phyloP scores from a whole-genome alignment of 768 basidiomycete genomes.

The Tylopilus cervinicoccineus region DNA sequence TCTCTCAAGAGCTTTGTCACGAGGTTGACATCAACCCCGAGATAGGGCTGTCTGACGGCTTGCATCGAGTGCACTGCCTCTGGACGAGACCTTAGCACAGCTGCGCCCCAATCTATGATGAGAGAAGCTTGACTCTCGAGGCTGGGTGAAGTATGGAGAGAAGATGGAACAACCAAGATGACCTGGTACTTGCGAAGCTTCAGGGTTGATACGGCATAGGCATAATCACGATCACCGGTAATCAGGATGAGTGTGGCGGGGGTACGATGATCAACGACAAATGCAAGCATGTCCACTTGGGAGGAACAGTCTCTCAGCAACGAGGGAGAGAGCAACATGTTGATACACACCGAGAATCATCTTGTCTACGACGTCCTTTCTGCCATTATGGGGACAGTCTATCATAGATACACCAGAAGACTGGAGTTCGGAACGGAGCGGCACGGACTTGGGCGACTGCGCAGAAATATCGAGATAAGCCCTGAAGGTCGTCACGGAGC shows the following conservation, averaged over 20 bases:
- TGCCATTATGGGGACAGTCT: conserved; percentile 33
- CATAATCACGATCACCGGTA: conserved; percentile 64
- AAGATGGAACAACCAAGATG: conserved; percentile 43
- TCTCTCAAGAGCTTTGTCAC: conserved; percentile 20
- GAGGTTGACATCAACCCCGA: conserved; percentile 23
- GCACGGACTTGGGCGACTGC: conserved; percentile 31
- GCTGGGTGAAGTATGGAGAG: conserved; percentile 37
- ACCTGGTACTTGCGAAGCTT: conserved; percentile 51
- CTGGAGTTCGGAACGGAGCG: conserved; percentile 40
- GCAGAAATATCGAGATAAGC: conserved; percentile 50
- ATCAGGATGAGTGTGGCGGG: conserved; percentile 58
- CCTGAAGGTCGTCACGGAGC: conserved; percentile 46
- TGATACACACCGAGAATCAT: conserved; percentile 40
- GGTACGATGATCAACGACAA: conserved; percentile 57
- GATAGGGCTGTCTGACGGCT: conserved; percentile 23
- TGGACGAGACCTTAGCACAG: conserved; percentile 33
- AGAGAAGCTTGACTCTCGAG: conserved; percentile 53
- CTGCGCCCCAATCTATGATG: conserved; percentile 47
- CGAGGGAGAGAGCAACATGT: background rate
- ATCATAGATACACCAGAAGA: conserved; percentile 41
- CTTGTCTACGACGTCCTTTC: conserved; percentile 41
- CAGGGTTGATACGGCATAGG: conserved; percentile 57
- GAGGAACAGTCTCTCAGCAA: conserved; percentile 3
- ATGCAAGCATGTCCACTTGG: conserved; percentile 63
- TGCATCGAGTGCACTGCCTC: conserved; percentile 15